Conservation (phyloP, 2,329 filamentous ascomycete species). For the Aspergillus phoenicis region DNA sequence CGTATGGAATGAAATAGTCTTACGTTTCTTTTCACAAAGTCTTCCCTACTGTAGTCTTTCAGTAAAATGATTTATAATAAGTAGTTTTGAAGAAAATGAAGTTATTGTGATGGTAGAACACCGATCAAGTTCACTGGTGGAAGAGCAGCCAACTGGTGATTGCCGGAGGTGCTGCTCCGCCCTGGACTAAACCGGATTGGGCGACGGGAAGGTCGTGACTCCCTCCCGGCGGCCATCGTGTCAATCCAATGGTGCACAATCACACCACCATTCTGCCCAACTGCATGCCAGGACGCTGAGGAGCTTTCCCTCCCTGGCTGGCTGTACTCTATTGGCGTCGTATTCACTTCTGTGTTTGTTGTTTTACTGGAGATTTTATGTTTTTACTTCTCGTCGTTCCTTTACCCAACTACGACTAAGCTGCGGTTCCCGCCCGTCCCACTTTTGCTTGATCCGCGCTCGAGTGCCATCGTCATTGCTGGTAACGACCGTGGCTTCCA, state of each 20-base stretch:
- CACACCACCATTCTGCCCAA: conserved; percentile 13
- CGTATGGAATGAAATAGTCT: conserved; percentile 18
- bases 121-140: no score
- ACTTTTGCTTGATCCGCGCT: conserved; percentile 18
- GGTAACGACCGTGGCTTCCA: conserved; percentile 10
- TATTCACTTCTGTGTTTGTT: conserved; percentile 9
- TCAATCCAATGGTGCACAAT: conserved; percentile 7
- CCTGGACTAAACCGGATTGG: conserved; percentile 4
- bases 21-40: conserved; percentile 3
- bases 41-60: not conserved
- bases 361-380: conserved; percentile 6
- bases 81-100: no score
- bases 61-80: not conserved
- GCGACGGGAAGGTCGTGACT: conserved; percentile 5
- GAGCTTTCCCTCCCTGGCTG: conserved; percentile 7
- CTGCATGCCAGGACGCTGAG: conserved; percentile 16
- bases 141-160: not conserved
- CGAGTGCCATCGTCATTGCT: conserved; percentile 13
- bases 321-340: not conserved
- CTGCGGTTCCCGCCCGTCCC: conserved; percentile 24
- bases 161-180: conserved; percentile 4
- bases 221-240: not conserved
- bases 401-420: conserved; percentile 19
- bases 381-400: conserved; percentile 21
- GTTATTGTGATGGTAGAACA: no score